Evolutionary conservation across 2,329 filamentous ascomycete genomes (phyloP), one percentile per base, ranked within the genome.

Genomic region (Xylariaceae sp.): DNA sequence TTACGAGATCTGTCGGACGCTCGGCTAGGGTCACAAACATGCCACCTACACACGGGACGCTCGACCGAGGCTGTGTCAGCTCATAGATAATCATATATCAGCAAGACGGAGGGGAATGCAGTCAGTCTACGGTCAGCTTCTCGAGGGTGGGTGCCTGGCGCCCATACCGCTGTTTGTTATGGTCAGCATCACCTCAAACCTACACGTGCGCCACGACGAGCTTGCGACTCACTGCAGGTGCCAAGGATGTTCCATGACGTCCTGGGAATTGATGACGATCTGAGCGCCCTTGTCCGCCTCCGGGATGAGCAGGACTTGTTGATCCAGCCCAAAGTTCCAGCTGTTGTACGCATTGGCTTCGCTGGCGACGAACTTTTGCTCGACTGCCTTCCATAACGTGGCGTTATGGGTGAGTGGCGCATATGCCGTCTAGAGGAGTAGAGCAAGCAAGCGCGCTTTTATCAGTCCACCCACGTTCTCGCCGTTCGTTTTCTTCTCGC

Each of bases 211-310:
- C n/a, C n/a, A n/a, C n/a, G n/a, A n/a, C n/a, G n/a, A n/a, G n/a
- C n/a, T n/a, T n/a, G n/a, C n/a, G 16, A 44, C 54, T 40, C 34
- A 62, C 56, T 65, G 62, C 40, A 65, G 46, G 37, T 65, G 62
- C 53, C 61, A 66, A 2, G 63, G 63, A 39, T 65, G 62, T 43
- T 62, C 59, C 62, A 65, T 65, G 26, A 52, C 57, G 44, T 64
- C 62, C 14, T 48, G 47, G 13, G 60, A 62, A 44, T 63, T 66
- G 35, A 65, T 60, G 18, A 59, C 61, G 19, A 66, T 51, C 47
- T 65, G 59, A 0, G 56, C 59, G 1, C 56, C 56, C 29, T 50
- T 47, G 41, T 52, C 42, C 9, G 54, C 54, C 32, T 60, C 57
- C 5, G 56, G 56, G 24, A 63, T 35, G 3, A 64, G 56, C 7